Base-by-base conservation (phyloP, 169 alveolate species). In the Plasmodium vinckei region DNA sequence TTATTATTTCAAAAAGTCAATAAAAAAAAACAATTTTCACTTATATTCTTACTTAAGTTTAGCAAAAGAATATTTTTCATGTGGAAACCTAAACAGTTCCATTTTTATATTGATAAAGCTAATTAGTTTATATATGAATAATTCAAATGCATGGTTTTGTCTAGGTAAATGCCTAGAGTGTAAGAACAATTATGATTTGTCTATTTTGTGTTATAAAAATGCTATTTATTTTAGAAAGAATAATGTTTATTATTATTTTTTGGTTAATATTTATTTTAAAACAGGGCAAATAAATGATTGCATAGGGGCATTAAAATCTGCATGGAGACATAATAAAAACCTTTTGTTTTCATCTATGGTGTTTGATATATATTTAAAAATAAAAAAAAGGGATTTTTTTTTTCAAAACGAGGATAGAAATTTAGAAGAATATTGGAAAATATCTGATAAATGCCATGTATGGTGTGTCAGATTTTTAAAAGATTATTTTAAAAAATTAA, bases 61-160 rank as follows among this genome's bases (percentile, higher is more conserved):
- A 68, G 88, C 88, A 12, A 67, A 75, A 21, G 88, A 75, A 67
- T 75, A 75, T 63, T 47, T 63, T n/a, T 46, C 65, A 51, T 75
- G 51, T 47, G 72, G 72, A 39, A 75, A 75, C 49, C 13, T 75
- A 27, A 75, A 75, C 44, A 75, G 73, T 15, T 60, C 72, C 5
- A 25, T 75, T n/a, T 64, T 19, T 23, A 63, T 75, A 13, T 54
- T 75, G 17, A 39, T 19, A 54, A 75, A 49, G 46, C 68, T 54
- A 4, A 21, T 75, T 47, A 47, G 39, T 44, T 46, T 75, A 63
- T 75, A 75, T 75, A 61, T 75, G 47, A 75, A 75, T 51, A 75
- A 63, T 67, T n/a, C 88, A 5, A 61, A 68, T 75, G 88, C 73
- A 9, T 75, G 88, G 88, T 75, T 61, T 54, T 60, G 88, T 39